Evolutionary conservation across 1,284 basidiomycete genomes (phyloP), one percentile per base, ranked within the genome.

Genomic region (Trichosporon sp.): DNA sequence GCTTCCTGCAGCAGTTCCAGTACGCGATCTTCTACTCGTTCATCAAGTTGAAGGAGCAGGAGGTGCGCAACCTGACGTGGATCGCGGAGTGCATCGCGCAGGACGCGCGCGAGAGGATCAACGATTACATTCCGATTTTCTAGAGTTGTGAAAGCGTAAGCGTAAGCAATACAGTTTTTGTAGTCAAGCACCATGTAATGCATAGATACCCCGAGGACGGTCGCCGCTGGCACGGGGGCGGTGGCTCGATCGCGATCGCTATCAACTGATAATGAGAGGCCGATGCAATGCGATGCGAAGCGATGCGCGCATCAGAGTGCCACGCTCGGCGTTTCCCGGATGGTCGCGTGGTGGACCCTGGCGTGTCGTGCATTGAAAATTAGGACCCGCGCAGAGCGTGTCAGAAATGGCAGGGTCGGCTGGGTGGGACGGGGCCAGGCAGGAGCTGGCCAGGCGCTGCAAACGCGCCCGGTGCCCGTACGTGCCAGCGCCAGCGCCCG

Each of bases 41-140:
- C 79, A 87, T 96, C 84, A 98, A 97, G 85, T 86, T 99, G 81
- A 99, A 99, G 87, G 97, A 99, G 86, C 97, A 99, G 86, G 97
- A 99, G 86, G 95, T 99, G 74, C 86, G 97, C 75, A 98, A 93
- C 80, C 83, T 99, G 78, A 96, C 93, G 35, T 98, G 95, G 95
- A 95, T 98, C 83, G 93, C 94, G 67, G 95, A 97, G 85, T 97
- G 94, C 82, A 95, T 97, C 76, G 93, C 93, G 15, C 94, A 97
- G 85, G 91, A 95, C 84, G 93, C 93, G 21, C 67, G 67, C 9
- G 92, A 96, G 78, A 88, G 95, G 84, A 93, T 97, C 84, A 90
- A 93, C 78, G 93, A 95, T 83, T 95, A 91, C 84, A 93, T 95
- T 86, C 89, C 91, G 74, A 91, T 92, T 73, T 93, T 78, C 70